Evolutionary conservation across 768 basidiomycete species (phyloP), one percentile per base, ranked within the genome.

Genomic region (Mycena alexandri): DNA sequence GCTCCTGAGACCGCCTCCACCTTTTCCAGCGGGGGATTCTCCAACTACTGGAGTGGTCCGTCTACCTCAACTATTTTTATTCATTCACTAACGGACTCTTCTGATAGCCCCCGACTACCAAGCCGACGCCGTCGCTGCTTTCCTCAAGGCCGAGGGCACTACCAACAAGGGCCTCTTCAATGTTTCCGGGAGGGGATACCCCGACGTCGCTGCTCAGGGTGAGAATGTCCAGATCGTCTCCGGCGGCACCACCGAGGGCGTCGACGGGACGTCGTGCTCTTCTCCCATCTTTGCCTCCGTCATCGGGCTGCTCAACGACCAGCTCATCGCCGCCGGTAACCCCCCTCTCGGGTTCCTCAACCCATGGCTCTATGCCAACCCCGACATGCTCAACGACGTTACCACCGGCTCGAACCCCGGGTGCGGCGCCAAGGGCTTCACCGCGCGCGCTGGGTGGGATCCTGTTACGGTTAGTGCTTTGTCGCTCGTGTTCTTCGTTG

Each of bases 121-220:
- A 65, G 59, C 73, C 44, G 52, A 44, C 0, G 75, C 74, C 17
- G 80, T 81, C n/a, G 29, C 57, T 2, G 48, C 59, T 3, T 82
- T 75, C 66, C 57, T 74, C 74, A 59, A 12, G 0, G 54, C 60
- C 9, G 59, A 60, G 25, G 68, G 68, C 53, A 29, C 29, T 6
- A 65, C 75, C 33, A 77, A 80, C 73, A 46, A 44, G n/a, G 56
- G 56, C 86, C 25, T 85, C 84, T 80, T 77, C 72, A 79, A 76
- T 70, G 53, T 57, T 38, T 48, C 57, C 24, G 79, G 79, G 17
- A 79, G 79, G 55, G 80, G 58, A 1, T 81, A 78, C 76, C 81
- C 81, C 25, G 63, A 64, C 22, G 51, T 64, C 21, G 36, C 63
- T 3, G 17, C 36, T 3, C 63, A 64, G 34, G 63, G 63, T n/a